Evolutionary conservation across 768 basidiomycete species (phyloP).

Genomic region (Suillus lakei): DNA sequence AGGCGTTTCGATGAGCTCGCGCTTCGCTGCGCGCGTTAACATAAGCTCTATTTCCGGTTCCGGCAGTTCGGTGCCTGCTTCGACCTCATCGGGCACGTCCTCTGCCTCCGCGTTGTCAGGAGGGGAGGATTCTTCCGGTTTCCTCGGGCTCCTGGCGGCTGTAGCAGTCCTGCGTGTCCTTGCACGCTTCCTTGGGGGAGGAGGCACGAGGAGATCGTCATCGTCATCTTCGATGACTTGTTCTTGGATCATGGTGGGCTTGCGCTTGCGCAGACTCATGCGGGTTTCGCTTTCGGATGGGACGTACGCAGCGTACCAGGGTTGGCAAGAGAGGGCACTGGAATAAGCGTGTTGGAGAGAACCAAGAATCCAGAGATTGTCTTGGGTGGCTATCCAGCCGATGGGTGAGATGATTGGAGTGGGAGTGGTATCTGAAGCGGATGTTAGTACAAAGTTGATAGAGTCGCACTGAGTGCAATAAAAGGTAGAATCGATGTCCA

Average conservation of each 20-base stretch:
- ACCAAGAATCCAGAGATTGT: conserved; percentile 39
- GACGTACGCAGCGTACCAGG: conserved; percentile 38
- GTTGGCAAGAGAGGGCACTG: conserved; percentile 23
- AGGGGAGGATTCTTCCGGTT: conserved; percentile 8
- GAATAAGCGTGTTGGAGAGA: conserved; percentile 36
- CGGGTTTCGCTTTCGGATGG: conserved; percentile 34
- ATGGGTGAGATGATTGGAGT: conserved; percentile 41
- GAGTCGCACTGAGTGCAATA: background rate
- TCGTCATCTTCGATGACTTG: conserved; percentile 34
- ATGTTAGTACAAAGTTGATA: background rate
- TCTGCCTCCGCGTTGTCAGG: conserved; percentile 13
- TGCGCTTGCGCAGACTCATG: conserved; percentile 40
- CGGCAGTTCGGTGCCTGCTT: conserved; percentile 10
- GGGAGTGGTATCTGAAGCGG: conserved; percentile 29
- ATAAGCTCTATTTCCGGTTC: conserved; percentile 1
- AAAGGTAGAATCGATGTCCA: background rate
- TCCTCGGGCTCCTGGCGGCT: conserved; percentile 11
- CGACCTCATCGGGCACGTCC: conserved; percentile 1
- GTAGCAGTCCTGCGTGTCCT: conserved; percentile 29
- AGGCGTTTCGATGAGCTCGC: conserved; percentile 24
- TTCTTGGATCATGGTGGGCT: conserved; percentile 25
- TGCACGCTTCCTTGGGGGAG: conserved; percentile 36
- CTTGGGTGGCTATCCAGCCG: conserved; percentile 37
- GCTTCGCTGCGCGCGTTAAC: conserved; percentile 22
- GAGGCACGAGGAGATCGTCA: conserved; percentile 28